Conservation (phyloP, 768 basidiomycete genomes). For the Tylopilus rubrobrunneus region DNA sequence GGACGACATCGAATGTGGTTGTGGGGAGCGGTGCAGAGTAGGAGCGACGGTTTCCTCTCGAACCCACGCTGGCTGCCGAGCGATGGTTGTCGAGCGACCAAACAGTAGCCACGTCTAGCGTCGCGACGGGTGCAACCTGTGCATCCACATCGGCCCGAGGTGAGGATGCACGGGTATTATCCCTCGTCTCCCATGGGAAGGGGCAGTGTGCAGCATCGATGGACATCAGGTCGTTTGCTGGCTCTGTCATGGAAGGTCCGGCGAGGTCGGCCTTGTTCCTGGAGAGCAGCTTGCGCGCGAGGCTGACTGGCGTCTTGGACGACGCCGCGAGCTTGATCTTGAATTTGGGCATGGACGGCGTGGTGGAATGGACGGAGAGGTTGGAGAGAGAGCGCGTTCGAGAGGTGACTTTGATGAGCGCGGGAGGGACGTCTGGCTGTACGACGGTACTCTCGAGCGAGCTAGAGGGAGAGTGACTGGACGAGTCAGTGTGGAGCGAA, state of each 20-base stretch:
- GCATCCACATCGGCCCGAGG: conserved; percentile 12
- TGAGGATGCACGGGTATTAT: conserved; percentile 14
- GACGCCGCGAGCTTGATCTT: conserved; percentile 45
- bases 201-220: conserved; percentile 34
- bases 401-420: conserved; percentile 33
- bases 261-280: conserved; percentile 34
- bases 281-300: conserved; percentile 54
- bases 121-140: conserved; percentile 6
- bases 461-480: conserved; percentile 10
- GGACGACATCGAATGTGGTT: conserved; percentile 58
- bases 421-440: conserved; percentile 12
- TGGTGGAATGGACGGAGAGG: conserved; percentile 44
- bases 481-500: conserved; percentile 37
- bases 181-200: conserved; percentile 42
- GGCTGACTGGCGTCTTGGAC: conserved; percentile 41
- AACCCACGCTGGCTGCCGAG: conserved; percentile 14
- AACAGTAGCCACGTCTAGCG: conserved; percentile 4
- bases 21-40: conserved; percentile 63
- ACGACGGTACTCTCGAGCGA: conserved; percentile 9
- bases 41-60: conserved; percentile 54
- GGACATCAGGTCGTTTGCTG: conserved; percentile 13
- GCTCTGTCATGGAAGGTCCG: conserved; percentile 8
- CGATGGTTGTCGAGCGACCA: conserved; percentile 17
- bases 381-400: conserved; percentile 57
- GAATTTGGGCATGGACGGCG: conserved; percentile 45